Conservation (phyloP, 2,329 filamentous ascomycete species). For the Xenoacremonium recifei region DNA sequence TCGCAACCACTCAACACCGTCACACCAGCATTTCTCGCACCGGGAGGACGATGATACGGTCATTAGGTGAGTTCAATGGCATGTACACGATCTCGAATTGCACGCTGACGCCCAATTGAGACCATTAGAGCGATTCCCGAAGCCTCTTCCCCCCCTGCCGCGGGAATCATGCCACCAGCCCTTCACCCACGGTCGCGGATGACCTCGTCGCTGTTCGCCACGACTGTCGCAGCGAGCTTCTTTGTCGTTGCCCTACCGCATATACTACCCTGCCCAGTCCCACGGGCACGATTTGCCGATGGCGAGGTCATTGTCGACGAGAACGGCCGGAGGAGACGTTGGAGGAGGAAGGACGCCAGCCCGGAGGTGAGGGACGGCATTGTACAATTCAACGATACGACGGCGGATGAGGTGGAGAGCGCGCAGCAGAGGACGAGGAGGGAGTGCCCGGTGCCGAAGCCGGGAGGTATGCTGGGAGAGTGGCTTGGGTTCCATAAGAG, state of each 20-base stretch:
- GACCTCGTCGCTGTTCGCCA: conserved; percentile 91
- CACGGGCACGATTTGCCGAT: conserved; percentile 73
- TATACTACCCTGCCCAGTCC: conserved; percentile 85
- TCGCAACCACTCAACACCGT: conserved; percentile 27
- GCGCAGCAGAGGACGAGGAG: conserved; percentile 49
- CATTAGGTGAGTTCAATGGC: conserved; percentile 25
- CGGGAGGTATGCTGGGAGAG: conserved; percentile 72
- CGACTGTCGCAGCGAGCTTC: conserved; percentile 86
- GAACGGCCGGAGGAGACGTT: conserved; percentile 43
- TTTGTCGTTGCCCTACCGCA: conserved; percentile 91
- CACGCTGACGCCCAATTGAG: conserved; percentile 25
- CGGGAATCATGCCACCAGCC: conserved; percentile 70
- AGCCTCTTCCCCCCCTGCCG: conserved; percentile 6
- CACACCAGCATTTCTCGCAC: conserved; percentile 17
- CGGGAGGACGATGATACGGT: conserved; percentile 24
- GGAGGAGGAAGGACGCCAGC: conserved; percentile 36
- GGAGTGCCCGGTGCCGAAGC: conserved; percentile 93
- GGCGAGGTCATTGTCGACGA: conserved; percentile 50
- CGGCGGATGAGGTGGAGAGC: conserved; percentile 34
- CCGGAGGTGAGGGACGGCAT: conserved; percentile 44
- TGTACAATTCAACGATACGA: conserved; percentile 44
- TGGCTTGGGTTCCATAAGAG: conserved; percentile 66
- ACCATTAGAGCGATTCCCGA: conserved; percentile 22
- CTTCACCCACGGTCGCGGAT: conserved; percentile 91
- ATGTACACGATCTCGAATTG: conserved; percentile 5